Percentiles rank a stretch among this genome's conserved stretches.
Conservation (phyloP, 2,329 filamentous ascomycete species). For the Raffaelea albimanens region DNA sequence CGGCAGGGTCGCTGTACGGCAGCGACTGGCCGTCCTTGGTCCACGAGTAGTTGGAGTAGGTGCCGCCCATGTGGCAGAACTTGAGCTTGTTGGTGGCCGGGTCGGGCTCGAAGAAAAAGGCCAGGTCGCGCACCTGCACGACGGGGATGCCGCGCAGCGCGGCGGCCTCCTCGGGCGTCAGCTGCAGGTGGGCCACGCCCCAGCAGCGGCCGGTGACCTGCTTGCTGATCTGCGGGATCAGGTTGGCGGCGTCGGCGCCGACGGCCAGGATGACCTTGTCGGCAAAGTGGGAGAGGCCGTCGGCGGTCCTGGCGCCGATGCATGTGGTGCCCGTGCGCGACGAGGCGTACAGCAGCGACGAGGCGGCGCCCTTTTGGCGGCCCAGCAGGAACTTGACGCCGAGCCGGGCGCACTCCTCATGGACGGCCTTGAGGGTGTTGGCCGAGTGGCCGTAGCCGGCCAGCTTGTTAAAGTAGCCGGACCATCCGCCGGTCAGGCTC, state of each 20-base stretch:
- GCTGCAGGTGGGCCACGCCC: slow-evolving; percentile 49
- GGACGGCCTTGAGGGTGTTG: slow-evolving; percentile 38
- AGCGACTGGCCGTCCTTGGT: slow-evolving; percentile 14
- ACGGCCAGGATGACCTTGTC: slow-evolving; percentile 33
- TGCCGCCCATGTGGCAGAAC: slow-evolving; percentile 48
- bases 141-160: slow-evolving; percentile 49
- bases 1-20: slow-evolving; percentile 28
- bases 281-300: slow-evolving; percentile 18
- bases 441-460: slow-evolving; percentile 49
- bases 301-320: slow-evolving; percentile 18
- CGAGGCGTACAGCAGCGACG: slow-evolving; percentile 27
- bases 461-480: slow-evolving; percentile 48
- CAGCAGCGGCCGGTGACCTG: slow-evolving; percentile 47
- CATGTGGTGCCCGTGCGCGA: slow-evolving; percentile 12
- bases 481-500: slow-evolving; percentile 34
- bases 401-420: slow-evolving; percentile 26
- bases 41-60: slow-evolving; percentile 31
- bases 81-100: slow-evolving; percentile 48
- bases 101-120: slow-evolving; percentile 59
- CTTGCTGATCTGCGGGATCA: slow-evolving; percentile 38
- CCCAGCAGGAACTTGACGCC: slow-evolving; percentile 28
- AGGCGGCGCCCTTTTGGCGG: slow-evolving; percentile 17
- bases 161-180: slow-evolving; percentile 43
- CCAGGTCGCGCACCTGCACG: slow-evolving; percentile 50
- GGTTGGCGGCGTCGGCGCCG: slow-evolving; percentile 21